A percentile compares a stretch with the other conserved stretches of the same genome.
phyloP scores from a whole-genome alignment of 257 asterid genomes.

The Nicotiana tomentosiformis region DNA sequence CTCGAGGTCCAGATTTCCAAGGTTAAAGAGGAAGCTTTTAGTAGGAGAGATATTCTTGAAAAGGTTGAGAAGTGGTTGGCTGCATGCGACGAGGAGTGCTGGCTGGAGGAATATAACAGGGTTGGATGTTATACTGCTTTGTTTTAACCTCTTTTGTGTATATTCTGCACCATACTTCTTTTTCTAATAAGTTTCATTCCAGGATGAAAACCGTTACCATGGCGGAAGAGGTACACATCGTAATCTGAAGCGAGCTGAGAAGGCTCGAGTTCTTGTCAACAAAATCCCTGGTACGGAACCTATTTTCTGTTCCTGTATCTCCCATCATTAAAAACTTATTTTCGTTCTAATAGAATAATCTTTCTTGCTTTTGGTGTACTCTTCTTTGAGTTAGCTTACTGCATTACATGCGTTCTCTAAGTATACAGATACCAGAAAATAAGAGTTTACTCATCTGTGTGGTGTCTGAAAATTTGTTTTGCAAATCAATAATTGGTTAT shows the following conservation, averaged over 20 bases:
- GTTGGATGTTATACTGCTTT: constrained; percentile 29
- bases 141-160: not conserved
- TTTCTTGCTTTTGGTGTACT: not conserved
- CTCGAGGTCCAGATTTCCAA: constrained; percentile 60
- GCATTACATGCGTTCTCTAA: not conserved
- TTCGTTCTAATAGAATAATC: not conserved
- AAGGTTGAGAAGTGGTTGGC: constrained; percentile 81
- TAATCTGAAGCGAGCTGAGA: constrained; percentile 84
- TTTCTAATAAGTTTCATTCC: constrained; percentile 11
- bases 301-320: not conserved
- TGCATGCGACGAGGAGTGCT: constrained; percentile 85
- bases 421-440: not conserved
- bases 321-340: not conserved
- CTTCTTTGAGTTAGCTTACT: not conserved
- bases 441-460: not conserved
- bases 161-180: not conserved
- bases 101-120: constrained; percentile 97
- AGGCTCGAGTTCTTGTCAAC: constrained; percentile 80
- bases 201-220: constrained; percentile 91
- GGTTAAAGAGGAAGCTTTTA: constrained; percentile 64
- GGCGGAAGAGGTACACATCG: constrained; percentile 93
- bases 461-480: not conserved
- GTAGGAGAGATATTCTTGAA: constrained; percentile 85
- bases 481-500: not conserved
- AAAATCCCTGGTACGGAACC: constrained; percentile 73